These are phyloP conservation scores for Rhodotorula diobovata DNA, from an alignment of 768 basidiomycete species.

Conservation along the genomic window DNA sequence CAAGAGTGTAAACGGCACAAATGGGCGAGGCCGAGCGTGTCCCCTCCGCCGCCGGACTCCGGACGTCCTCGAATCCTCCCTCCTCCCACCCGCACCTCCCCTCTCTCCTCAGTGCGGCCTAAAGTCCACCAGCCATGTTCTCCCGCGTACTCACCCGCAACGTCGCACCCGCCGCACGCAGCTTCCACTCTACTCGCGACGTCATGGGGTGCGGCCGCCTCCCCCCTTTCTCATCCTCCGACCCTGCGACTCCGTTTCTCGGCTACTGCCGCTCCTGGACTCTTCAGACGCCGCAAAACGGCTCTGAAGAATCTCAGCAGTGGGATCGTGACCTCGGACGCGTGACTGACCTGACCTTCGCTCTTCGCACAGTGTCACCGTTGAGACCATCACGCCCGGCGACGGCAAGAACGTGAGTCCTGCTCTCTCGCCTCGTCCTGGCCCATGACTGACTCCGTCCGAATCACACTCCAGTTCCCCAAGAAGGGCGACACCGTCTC, in stretches of 20 bases:
- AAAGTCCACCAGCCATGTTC: background rate
- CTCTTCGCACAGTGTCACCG: conserved; percentile 54
- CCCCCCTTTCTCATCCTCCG: background rate
- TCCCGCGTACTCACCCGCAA: background rate
- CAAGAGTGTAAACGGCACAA: too few relatives aligned
- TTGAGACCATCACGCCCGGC: conserved; percentile 59
- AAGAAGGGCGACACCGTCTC: conserved; percentile 54
- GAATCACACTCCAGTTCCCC: conserved; percentile 52
- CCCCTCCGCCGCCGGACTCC: too few relatives aligned
- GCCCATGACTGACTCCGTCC: background rate
- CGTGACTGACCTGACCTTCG: background rate
- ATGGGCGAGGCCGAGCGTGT: background rate
- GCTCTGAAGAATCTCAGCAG: background rate
- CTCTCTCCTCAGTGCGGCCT: background rate
- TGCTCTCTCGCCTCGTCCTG: background rate
- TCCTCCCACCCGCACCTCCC: background rate
- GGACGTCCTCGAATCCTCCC: background rate
- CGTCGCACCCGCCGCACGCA: background rate
- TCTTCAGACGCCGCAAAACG: background rate
- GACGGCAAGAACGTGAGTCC: conserved; percentile 52
- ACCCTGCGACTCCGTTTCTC: background rate
- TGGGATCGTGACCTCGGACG: background rate
- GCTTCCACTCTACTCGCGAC: conserved; percentile 13
- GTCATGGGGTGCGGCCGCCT: conserved; percentile 24
- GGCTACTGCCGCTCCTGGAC: background rate